Conservation (phyloP, 163 green algal species). For the Chloromonas sp. region DNA sequence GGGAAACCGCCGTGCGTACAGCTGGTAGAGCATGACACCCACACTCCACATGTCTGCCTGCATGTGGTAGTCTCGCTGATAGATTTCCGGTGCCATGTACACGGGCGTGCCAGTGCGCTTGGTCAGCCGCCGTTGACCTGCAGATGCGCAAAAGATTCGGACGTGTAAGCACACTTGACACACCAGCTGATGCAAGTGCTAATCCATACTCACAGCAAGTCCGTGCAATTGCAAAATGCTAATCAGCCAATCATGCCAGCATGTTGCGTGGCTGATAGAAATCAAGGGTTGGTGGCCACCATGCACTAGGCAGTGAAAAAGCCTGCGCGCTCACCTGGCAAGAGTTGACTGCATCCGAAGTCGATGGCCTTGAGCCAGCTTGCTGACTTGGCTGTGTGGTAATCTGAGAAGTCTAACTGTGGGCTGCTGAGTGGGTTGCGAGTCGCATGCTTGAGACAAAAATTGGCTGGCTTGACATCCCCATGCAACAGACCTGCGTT, state of each 20-base stretch:
- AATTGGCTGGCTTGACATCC: conserved; percentile 75
- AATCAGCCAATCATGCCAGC: background rate
- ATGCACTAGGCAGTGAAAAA: no score
- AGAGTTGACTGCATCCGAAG: conserved; percentile 68
- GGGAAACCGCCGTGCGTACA: conserved; percentile 58
- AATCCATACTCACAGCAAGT: background rate
- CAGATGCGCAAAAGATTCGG: background rate
- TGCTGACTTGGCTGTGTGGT: background rate
- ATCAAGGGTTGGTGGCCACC: background rate
- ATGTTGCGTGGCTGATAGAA: background rate
- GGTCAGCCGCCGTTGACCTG: conserved; percentile 19
- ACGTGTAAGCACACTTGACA: no score
- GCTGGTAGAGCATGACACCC: conserved; percentile 74
- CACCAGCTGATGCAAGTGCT: background rate
- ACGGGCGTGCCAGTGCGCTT: conserved; percentile 67
- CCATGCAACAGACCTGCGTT: conserved; percentile 38
- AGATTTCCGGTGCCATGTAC: conserved; percentile 66
- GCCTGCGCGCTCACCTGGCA: conserved; percentile 8
- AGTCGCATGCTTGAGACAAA: conserved; percentile 33
- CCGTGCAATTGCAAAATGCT: background rate
- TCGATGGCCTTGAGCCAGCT: conserved; percentile 68
- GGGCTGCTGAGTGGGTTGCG: conserved; percentile 13
- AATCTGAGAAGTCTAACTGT: background rate
- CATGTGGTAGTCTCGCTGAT: conserved; percentile 23
- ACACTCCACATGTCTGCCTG: conserved; percentile 56